phyloP scores from a whole-genome alignment of 2,329 filamentous ascomycete genomes.

The Aspergillus pseudoglaucus region DNA sequence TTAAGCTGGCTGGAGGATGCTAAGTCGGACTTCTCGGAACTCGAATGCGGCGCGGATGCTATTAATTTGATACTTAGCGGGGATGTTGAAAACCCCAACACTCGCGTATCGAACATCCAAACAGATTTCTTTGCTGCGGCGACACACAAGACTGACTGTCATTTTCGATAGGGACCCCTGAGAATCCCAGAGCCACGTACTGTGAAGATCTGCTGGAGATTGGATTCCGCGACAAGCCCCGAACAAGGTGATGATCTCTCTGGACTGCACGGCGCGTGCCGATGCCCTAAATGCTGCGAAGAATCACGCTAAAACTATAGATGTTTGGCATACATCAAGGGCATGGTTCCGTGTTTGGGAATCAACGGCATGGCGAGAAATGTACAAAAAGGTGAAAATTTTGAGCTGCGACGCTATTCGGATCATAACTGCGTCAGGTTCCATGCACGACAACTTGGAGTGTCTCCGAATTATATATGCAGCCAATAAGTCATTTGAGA shows the following conservation, averaged over 20 bases:
- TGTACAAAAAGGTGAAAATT: not conserved
- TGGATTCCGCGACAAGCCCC: conserved; percentile 9
- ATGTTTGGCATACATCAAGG: not conserved
- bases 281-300: conserved; percentile 4
- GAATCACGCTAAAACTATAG: conserved; percentile 8
- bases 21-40: conserved; percentile 4
- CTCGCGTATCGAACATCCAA: conserved; percentile 1
- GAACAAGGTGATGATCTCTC: conserved; percentile 1
- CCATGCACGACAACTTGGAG: conserved; percentile 6
- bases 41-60: conserved; percentile 15
- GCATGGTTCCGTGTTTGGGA: not conserved
- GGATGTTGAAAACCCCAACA: not conserved
- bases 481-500: not conserved
- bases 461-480: conserved; percentile 7
- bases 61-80: conserved; percentile 9
- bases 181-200: not conserved
- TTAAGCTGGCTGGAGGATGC: conserved; percentile 6
- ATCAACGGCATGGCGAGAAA: too few species aligned
- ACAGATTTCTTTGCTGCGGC: conserved; percentile 11
- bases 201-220: conserved; percentile 3
- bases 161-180: conserved; percentile 9
- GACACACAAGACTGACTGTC: conserved; percentile 11
- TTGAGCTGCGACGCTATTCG: conserved; percentile 10
- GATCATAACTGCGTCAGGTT: conserved; percentile 5
- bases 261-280: too few species aligned